Evolutionary conservation across 176 grass and related monocot genomes (phyloP), one percentile per base, ranked within the genome.

Genomic region (Raddia distichophylla): DNA sequence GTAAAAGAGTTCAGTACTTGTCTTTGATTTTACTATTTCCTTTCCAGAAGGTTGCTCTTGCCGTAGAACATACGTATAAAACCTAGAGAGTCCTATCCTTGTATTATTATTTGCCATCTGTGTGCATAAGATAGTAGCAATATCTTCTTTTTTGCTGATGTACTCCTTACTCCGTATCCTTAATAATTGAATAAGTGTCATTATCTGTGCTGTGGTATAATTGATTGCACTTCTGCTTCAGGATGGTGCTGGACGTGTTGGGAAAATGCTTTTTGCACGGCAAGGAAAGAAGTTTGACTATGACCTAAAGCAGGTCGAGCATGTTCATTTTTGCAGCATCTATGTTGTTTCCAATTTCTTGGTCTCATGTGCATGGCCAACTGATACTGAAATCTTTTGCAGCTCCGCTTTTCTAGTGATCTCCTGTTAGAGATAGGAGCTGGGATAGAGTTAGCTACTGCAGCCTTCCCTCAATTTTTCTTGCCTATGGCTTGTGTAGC

Each of bases 251-350:
- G 96, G 96, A 3, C 96, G 96, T 82, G 81, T 99, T 17, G 96
- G 96, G 19, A 99, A 99, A 91, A 99, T 99, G 96, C 85, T 99
- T 76, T 99, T 93, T 90, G 90, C 96, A 27, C 91, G 96, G 17
- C 96, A 99, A 91, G 96, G 96, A 63, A 99, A 89, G 79, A 99
- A 99, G 83, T 99, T 99, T 86, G 96, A 99, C 80, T 87, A 99
- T 88, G 96, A 99, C 85, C 72, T 99, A 74, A 99, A 99, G 86
- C 96, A 99, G 96, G 96, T 99, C 80, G 60, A 75, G 70, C 63
- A 70, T 44, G 32, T 43, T 8, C 54, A 62, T 53, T 75, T 81
- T 34, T 57, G 3, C 20, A 50, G 48, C 47, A 17, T 48, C 22
- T 37, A 22, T 43, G 8, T 40, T 43, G 22, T 66, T 70, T 75